Evolutionary conservation across 345 rosid species (phyloP), one percentile per base, ranked within the genome.

Genomic region (Populus ilicifolia): DNA sequence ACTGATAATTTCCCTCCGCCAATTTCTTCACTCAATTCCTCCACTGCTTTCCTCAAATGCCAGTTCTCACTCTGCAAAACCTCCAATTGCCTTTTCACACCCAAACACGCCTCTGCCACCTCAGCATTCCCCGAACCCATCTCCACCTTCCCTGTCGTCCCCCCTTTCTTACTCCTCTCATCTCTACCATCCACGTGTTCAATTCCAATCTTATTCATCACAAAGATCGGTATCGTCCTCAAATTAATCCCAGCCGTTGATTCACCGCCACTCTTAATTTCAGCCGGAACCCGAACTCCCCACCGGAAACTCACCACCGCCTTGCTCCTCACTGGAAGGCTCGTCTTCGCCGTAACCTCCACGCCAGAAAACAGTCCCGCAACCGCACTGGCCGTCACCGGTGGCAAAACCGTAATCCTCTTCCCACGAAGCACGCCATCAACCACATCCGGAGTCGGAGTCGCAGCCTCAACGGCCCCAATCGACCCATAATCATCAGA

Each of bases 221-320:
- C 94, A 27, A 93, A 72, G 71, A 88, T 89, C 9, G 98, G 98
- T 8, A 93, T 83, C 78, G 87, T 96, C 80, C 83, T 79, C 5
- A 90, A 44, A 65, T 91, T 85, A 66, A 91, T 71, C 73, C 87
- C 91, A 48, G 82, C 87, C 66, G 85, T 79, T 8, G 87, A 85
- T 59, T 79, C 82, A 20, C 77, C 82, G 35, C 85, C 86, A 4
- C 38, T 77, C 70, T 84, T 87, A 27, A 75, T 78, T 81, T 90
- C 96, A 64, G 88, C 82, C 7, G 99, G 99, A 72, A 92, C 87
- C 91, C 94, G 87, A 63, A 95, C 88, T 3, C 99, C 99, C 99
- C 99, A 95, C 71, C 97, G 85, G 88, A 90, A 90, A 77, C 84
- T 92, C 78, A 93, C 79, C 4, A 90, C 85, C 12, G 93, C 94